Percentiles rank a stretch among this genome's conserved stretches.
Evolutionary conservation across 2,329 filamentous ascomycete species (phyloP).

Genomic region (Phyllosticta ampelicida): DNA sequence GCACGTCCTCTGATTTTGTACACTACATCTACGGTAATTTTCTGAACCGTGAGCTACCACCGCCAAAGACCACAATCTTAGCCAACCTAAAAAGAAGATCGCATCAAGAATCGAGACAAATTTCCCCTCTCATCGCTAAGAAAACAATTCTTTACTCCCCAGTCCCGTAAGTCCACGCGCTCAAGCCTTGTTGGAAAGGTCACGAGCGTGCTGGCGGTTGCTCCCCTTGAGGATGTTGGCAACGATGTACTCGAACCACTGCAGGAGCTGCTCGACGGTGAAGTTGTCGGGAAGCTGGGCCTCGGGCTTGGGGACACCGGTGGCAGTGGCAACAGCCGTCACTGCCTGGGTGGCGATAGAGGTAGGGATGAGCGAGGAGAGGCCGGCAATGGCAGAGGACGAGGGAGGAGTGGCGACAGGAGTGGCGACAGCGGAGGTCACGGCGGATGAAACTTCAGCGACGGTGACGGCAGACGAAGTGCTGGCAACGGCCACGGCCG

Average conservation of each 20-base stretch:
- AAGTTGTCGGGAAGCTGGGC: conserved; percentile 20
- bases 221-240: conserved; percentile 9
- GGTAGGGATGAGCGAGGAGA: conserved; percentile 12
- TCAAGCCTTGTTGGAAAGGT: conserved; percentile 1
- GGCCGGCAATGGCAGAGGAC: conserved; percentile 7
- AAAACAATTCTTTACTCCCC: background rate
- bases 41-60: background rate
- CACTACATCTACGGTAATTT: background rate
- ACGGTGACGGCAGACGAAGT: conserved; percentile 7
- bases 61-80: background rate
- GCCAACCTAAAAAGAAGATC: background rate
- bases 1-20: background rate
- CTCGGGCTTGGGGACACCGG: conserved; percentile 3
- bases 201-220: conserved; percentile 12
- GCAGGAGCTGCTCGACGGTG: conserved; percentile 25
- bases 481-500: background rate
- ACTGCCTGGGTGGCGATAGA: conserved; percentile 6
- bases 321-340: conserved; percentile 7
- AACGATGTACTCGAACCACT: conserved; percentile 19
- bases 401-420: conserved; percentile 9
- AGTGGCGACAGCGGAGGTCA: conserved; percentile 9
- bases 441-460: background rate
- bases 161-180: background rate
- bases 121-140: background rate
- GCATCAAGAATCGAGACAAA: background rate